Percentiles rank a stretch among this genome's conserved stretches.
Conservation (phyloP, 2,329 filamentous ascomycete genomes). For the Ascochyta fabae region DNA sequence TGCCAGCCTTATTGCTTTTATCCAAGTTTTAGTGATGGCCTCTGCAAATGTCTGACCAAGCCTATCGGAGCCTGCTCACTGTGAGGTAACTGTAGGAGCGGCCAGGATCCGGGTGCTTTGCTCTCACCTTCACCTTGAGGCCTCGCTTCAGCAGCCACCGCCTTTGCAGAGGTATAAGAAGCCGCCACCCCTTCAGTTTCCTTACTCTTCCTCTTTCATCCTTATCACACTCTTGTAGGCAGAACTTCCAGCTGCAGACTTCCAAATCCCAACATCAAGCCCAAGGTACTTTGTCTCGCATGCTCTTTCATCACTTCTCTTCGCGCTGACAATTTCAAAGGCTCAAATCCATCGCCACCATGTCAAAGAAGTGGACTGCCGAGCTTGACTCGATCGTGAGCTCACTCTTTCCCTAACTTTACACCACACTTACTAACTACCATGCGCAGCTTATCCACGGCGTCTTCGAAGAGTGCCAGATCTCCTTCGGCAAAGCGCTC, state of each 20-base stretch:
- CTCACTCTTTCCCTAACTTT: background rate
- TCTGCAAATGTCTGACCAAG: no score
- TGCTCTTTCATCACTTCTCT: background rate
- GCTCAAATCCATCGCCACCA: background rate
- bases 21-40: no score
- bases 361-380: conserved; percentile 12
- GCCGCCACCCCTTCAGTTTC: background rate
- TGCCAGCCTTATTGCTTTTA: no score
- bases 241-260: background rate
- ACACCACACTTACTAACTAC: background rate
- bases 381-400: conserved; percentile 15
- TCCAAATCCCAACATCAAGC: background rate
- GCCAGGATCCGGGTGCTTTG: background rate
- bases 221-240: background rate
- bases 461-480: conserved; percentile 15
- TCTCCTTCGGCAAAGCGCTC: conserved; percentile 20
- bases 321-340: background rate
- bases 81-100: background rate
- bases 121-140: conserved; percentile 7
- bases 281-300: background rate
- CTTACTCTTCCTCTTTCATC: background rate
- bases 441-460: background rate
- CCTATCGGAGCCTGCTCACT: no score
- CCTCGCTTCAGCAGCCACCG: background rate
- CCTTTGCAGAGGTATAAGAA: background rate